These are phyloP conservation scores for Centella asiatica DNA, from an alignment of 129 eudicot species.

Conservation along the genomic window DNA sequence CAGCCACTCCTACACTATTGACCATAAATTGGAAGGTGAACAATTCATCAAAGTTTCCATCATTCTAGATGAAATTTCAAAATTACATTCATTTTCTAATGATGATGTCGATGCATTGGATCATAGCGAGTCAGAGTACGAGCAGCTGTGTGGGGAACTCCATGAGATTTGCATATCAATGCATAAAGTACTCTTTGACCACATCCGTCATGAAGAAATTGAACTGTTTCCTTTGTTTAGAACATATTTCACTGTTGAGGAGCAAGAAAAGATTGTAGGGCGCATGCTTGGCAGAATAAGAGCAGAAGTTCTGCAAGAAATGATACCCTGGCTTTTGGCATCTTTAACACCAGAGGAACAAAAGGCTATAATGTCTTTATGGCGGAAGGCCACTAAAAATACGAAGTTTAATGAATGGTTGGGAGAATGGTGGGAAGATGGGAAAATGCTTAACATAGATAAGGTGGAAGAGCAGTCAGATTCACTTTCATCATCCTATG, in stretches of 20 bases:
- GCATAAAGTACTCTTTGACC: constrained; percentile 64
- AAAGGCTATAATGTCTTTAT: constrained; percentile 49
- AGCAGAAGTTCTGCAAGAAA: constrained; percentile 72
- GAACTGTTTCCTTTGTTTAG: constrained; percentile 69
- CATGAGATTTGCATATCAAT: constrained; percentile 63
- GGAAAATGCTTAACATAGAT: constrained; percentile 24
- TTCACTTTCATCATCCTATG: constrained; percentile 29
- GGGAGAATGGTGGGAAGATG: constrained; percentile 93
- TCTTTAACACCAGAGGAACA: constrained; percentile 59
- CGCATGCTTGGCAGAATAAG: constrained; percentile 80
- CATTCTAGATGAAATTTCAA: constrained; percentile 48
- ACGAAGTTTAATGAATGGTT: constrained; percentile 90
- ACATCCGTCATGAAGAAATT: constrained; percentile 63
- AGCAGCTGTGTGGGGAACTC: constrained; percentile 62
- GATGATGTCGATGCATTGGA: constrained; percentile 13
- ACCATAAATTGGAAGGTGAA: constrained; percentile 72
- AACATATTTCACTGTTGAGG: constrained; percentile 58
- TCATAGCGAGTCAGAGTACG: constrained; percentile 27
- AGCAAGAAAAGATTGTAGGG: constrained; percentile 78
- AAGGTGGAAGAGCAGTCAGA: constrained; percentile 37
- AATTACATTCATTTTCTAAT: constrained; percentile 21
- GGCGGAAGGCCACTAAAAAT: constrained; percentile 64
- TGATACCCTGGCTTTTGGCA: constrained; percentile 82
- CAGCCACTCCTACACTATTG: constrained; percentile 62
- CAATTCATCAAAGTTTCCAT: constrained; percentile 51